Evolutionary conservation across 345 rosid species (phyloP).

Genomic region (Linum usitatissimum): DNA sequence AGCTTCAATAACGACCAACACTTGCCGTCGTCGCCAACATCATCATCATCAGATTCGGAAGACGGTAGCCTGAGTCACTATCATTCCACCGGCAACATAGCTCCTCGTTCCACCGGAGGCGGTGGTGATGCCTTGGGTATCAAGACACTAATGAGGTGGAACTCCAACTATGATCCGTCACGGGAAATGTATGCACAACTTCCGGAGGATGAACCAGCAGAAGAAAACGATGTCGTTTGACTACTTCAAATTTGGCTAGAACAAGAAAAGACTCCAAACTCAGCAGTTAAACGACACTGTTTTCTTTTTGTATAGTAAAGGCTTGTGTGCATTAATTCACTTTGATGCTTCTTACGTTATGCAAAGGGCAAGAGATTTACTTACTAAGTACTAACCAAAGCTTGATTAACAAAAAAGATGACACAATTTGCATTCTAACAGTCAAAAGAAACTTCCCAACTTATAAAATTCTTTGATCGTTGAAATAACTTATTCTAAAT

Average conservation of each 20-base stretch:
- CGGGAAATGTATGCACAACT: neutral
- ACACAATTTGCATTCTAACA: neutral
- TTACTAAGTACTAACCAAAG: too few relatives aligned
- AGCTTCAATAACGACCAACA: conserved; percentile 25
- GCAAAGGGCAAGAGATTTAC: neutral
- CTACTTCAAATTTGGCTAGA: too few relatives aligned
- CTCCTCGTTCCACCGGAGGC: neutral
- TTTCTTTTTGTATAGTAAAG: neutral
- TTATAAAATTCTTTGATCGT: too few relatives aligned
- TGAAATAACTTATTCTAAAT: too few relatives aligned
- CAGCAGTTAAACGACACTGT: neutral
- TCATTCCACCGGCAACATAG: too few relatives aligned
- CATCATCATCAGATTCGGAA: conserved; percentile 9
- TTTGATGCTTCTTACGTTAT: neutral
- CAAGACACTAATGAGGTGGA: conserved; percentile 16
- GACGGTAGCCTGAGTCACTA: conserved; percentile 3
- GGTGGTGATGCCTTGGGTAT: neutral
- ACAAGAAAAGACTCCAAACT: neutral
- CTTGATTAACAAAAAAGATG: neutral
- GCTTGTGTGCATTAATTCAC: neutral
- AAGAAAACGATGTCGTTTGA: too few relatives aligned
- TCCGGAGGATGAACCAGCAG: neutral
- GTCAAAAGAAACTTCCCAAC: conserved; percentile 9
- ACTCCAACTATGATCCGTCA: conserved; percentile 8
- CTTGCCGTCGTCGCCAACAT: conserved; percentile 17